Evolutionary conservation across 192 early-diverging fungal genomes (phyloP).

Genomic region (Dissophora ornata): DNA sequence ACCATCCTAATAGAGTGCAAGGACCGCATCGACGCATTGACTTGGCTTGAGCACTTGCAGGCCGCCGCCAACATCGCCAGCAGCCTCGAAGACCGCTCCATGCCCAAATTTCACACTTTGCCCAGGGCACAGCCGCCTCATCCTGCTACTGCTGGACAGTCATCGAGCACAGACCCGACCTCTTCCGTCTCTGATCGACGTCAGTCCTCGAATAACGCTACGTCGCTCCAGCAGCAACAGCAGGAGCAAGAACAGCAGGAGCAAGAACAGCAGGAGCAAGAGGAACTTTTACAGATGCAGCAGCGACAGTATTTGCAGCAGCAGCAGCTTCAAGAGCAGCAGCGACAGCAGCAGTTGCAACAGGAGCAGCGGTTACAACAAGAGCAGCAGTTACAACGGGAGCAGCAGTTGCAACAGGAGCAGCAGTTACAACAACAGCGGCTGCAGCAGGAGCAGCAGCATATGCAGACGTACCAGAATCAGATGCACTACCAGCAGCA

Average conservation of each 20-base stretch:
- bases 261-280: slow-evolving; percentile 1
- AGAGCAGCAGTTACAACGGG: slow-evolving; percentile 7
- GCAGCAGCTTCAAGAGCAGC: slow-evolving; percentile 3
- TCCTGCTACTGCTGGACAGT: background rate
- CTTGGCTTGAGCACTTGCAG: slow-evolving; percentile 61
- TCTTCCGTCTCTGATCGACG: background rate
- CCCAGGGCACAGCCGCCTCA: slow-evolving; percentile 25
- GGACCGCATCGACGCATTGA: slow-evolving; percentile 48
- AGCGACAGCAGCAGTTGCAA: slow-evolving; percentile 1
- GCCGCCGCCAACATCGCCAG: slow-evolving; percentile 61
- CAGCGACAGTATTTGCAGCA: slow-evolving; percentile 7
- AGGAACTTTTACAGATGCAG: background rate
- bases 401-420: background rate
- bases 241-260: background rate
- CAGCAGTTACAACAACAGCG: slow-evolving; percentile 9
- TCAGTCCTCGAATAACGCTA: slow-evolving; percentile 2
- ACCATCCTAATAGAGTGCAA: slow-evolving; percentile 56
- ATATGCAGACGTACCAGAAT: too few relatives aligned
- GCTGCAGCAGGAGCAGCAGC: slow-evolving; percentile 1
- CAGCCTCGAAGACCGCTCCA: slow-evolving; percentile 56
- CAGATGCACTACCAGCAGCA: too few relatives aligned
- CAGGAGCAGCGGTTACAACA: slow-evolving; percentile 1
- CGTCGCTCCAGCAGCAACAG: background rate
- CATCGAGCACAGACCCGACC: background rate
- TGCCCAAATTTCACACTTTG: slow-evolving; percentile 63